phyloP scores from a whole-genome alignment of 805 yeast species.

The Metschnikowia chrysomelidarum region DNA sequence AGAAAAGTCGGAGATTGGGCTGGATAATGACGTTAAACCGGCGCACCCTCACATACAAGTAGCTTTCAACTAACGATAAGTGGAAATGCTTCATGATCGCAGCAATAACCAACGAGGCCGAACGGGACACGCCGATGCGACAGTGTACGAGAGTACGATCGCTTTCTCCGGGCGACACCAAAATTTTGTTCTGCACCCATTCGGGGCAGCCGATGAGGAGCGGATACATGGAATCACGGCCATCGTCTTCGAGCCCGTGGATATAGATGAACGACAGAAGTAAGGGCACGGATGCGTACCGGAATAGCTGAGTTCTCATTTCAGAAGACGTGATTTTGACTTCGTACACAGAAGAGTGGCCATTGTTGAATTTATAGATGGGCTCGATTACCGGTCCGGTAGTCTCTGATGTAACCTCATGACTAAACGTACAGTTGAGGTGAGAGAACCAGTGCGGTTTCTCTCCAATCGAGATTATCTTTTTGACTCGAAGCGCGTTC shows the following conservation, averaged over 20 bases:
- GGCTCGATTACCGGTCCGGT: conserved; percentile 12
- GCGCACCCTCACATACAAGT: conserved; percentile 16
- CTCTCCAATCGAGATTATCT: conserved; percentile 36
- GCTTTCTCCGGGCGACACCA: conserved; percentile 20
- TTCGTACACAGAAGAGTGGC: conserved; percentile 12
- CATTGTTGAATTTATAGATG: conserved; percentile 13
- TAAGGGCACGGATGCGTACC: conserved; percentile 11
- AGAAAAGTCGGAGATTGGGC: conserved; percentile 41
- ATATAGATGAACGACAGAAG: conserved; percentile 26
- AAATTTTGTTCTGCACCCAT: conserved; percentile 27
- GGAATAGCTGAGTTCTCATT: conserved; percentile 10
- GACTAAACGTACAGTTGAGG: conserved; percentile 9
- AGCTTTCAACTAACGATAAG: conserved; percentile 14
- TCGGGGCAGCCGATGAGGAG: conserved; percentile 30
- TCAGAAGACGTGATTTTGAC: conserved; percentile 11
- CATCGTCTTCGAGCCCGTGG: conserved; percentile 38
- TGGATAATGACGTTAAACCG: conserved; percentile 30
- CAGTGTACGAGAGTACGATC: conserved; percentile 13
- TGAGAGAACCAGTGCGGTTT: conserved; percentile 31
- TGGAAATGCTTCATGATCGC: conserved; percentile 14
- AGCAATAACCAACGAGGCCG: conserved; percentile 15
- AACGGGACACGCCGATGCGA: conserved; percentile 18
- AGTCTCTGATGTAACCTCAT: conserved; percentile 11
- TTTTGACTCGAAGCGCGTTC: conserved; percentile 23
- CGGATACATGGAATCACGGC: conserved; percentile 32